Base-by-base conservation (phyloP, 345 rosid species). In the Conringia planisiliqua region DNA sequence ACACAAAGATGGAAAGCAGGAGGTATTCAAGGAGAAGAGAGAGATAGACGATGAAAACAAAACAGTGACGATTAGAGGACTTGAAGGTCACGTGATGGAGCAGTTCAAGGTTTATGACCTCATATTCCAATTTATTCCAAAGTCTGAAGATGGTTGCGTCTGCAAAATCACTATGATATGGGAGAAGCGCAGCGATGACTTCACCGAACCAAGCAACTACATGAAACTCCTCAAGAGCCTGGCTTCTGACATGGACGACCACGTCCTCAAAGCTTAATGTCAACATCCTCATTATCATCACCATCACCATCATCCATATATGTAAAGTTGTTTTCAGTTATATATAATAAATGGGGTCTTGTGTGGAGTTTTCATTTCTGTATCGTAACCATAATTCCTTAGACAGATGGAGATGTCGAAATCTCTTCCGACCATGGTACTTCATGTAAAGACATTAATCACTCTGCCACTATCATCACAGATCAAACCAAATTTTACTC, bases 141-240 rank as follows among this genome's bases (percentile, higher is more conserved):
- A 70, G 8, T 26, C 75, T 7, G 70, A 76, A 2, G 75, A 69
- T 61, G 17, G 42, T 5, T 76, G 75, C 22, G 59, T 42, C 26
- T 46, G 75, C 42, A 76, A 76, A 62, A 62, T 76, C 70, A 76
- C 75, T 52, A 4, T 76, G 1, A 33, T 51, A 2, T 76, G 79
- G 79, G 79, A 76, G 79, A 76, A 76, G 58, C 74, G 74, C 9
- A 62, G 52, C 48, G 75, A 76, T 35, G 75, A 76, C 1, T 36
- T 13, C 11, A 75, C 71, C 2, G 71, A 76, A 35, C 75, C 80
- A 33, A 76, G 64, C 48, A 10, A 4, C 40, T 69, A 69, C 58
- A 69, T 76, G 75, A 70, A 70, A 14, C 64, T 76, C 13, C n/a
- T 52, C 66, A 76, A 76, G 75, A 69, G 26, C 63, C 0, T 76